phyloP scores from a whole-genome alignment of 23 red algal species.

The Gracilaria domingensis region DNA sequence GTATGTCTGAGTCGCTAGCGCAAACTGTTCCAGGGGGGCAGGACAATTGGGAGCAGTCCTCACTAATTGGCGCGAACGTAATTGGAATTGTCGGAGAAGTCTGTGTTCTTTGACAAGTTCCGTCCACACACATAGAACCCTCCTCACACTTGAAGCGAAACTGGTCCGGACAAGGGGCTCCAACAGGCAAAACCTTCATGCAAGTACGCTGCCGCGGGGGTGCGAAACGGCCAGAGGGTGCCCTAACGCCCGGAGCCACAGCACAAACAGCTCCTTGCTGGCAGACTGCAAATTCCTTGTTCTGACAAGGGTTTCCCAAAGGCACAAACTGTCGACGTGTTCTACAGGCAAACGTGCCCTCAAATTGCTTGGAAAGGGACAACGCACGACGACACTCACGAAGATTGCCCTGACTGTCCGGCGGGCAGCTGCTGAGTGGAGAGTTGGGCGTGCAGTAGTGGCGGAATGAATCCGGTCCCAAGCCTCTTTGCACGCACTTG shows the following conservation, averaged over 20 bases:
- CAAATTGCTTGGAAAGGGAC: not conserved
- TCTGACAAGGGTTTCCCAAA: not conserved
- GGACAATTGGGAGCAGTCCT: not conserved
- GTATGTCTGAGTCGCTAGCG: not conserved
- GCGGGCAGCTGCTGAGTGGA: not conserved
- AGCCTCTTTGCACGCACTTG: not conserved
- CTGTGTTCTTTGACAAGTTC: not conserved
- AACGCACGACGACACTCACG: constrained; percentile 15
- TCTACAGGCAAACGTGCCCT: not conserved
- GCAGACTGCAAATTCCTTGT: not conserved
- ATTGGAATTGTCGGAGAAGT: not conserved
- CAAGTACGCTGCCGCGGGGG: not conserved
- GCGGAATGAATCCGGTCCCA: not conserved
- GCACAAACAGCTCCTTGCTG: not conserved
- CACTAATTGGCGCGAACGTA: not conserved
- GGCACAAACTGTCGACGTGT: not conserved
- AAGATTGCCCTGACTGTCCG: not conserved
- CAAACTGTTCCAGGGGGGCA: not conserved
- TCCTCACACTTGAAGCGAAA: constrained; percentile 25
- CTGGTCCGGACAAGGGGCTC: not conserved
- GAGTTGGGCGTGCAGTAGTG: constrained; percentile 22
- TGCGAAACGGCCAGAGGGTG: not conserved
- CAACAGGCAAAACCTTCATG: constrained; percentile 32
- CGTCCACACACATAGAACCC: not conserved
- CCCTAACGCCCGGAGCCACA: not conserved